phyloP scores from a whole-genome alignment of 2,329 filamentous ascomycete species.

The Paramyrothecium roridum region DNA sequence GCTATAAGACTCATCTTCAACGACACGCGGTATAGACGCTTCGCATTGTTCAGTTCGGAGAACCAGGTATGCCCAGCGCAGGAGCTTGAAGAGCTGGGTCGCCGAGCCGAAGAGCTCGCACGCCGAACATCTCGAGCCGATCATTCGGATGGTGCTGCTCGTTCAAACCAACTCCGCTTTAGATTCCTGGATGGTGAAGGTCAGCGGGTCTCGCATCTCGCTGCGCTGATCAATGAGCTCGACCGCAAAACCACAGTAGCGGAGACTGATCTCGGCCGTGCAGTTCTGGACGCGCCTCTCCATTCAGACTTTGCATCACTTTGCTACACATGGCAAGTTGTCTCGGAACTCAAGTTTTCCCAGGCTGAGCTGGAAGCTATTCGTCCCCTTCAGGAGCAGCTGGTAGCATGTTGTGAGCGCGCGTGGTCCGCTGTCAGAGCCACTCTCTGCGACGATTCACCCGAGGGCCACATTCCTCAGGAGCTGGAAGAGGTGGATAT shows the following conservation, averaged over 20 bases:
- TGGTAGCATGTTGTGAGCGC: conserved; percentile 59
- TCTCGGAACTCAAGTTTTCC: conserved; percentile 37
- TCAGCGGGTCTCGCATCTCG: conserved; percentile 48
- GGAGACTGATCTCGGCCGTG: conserved; percentile 60
- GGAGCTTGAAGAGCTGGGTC: conserved; percentile 44
- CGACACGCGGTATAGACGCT: conserved; percentile 27
- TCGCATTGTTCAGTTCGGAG: conserved; percentile 13
- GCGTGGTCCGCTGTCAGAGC: conserved; percentile 76
- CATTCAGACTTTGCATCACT: conserved; percentile 70
- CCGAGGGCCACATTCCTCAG: conserved; percentile 80
- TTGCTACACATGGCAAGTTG: conserved; percentile 52
- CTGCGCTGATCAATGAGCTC: conserved; percentile 56
- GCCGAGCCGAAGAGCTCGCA: conserved; percentile 55
- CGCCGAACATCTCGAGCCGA: conserved; percentile 78
- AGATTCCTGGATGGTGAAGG: conserved; percentile 45
- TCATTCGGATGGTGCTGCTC: conserved; percentile 86
- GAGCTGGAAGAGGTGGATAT: conserved; percentile 70
- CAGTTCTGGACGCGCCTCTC: conserved; percentile 63
- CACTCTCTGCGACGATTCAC: conserved; percentile 88
- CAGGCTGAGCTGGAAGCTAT: conserved; percentile 31
- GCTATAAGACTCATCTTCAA: conserved; percentile 49
- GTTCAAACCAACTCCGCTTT: conserved; percentile 69
- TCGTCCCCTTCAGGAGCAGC: conserved; percentile 44
- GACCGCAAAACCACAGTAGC: conserved; percentile 64
- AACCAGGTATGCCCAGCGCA: conserved; percentile 12